These are phyloP conservation scores for Ilyonectria sp. DNA, from an alignment of 2,329 filamentous ascomycete species.

Conservation along the genomic window DNA sequence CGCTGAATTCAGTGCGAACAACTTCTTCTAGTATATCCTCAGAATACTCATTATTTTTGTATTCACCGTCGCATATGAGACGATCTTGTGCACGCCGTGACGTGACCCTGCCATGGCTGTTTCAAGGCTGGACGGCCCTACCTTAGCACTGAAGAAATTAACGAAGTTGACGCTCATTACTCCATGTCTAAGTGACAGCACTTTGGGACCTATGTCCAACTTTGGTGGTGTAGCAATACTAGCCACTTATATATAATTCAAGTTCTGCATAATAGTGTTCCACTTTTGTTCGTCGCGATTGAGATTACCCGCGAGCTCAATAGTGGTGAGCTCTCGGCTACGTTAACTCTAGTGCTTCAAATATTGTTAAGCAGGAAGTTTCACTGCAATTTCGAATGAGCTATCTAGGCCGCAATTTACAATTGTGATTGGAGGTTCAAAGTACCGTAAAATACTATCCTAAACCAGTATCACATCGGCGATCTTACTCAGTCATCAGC, in stretches of 20 bases:
- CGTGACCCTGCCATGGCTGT: constrained; percentile 16
- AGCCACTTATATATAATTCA: too few species aligned
- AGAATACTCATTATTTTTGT: constrained; percentile 20
- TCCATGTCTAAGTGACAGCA: constrained; percentile 13
- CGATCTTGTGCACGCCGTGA: constrained; percentile 16
- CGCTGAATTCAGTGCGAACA: constrained; percentile 10
- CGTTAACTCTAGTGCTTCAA: too few species aligned
- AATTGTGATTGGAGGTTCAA: too few species aligned
- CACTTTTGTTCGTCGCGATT: too few species aligned
- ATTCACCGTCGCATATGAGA: constrained; percentile 16
- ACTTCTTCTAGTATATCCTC: constrained; percentile 29
- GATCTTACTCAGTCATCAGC: background rate
- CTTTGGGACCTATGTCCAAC: constrained; percentile 18
- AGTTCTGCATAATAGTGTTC: too few species aligned
- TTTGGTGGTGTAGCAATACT: background rate
- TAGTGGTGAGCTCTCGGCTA: too few species aligned
- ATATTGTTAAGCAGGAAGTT: too few species aligned
- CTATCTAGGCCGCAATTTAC: too few species aligned
- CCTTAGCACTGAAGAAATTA: constrained; percentile 13
- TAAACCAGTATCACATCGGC: background rate
- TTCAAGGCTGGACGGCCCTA: constrained; percentile 8
- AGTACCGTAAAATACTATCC: too few species aligned
- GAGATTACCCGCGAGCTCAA: too few species aligned
- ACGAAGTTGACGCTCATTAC: constrained; percentile 21
- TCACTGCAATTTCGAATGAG: too few species aligned